Evolutionary conservation across 2,329 filamentous ascomycete species (phyloP), one percentile per base, ranked within the genome.

Genomic region (Didymella exigua): DNA sequence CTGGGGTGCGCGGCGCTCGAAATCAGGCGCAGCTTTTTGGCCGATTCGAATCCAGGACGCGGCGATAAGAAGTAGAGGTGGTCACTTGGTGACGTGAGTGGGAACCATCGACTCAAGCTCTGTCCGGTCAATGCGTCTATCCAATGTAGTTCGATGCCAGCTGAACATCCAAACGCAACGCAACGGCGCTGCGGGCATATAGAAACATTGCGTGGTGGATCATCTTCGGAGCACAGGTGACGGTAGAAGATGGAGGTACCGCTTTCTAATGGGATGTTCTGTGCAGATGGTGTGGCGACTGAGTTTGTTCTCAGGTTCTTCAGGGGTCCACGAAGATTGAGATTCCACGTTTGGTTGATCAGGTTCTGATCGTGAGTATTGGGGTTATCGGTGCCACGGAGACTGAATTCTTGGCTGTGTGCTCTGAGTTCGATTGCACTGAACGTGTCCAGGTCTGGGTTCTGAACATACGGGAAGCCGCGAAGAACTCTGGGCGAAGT

Each of bases 111-210:
- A 59, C 78, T 81, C 33, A 84, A 65, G 55, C 82, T 79, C 56
- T 81, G 78, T 68, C 77, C 75, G 3, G 76, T 81, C 33, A 77
- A 63, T 26, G 78, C 77, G 55, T 83, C 79, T 11, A 82, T 70
- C 80, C 84, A 89, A 66, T 87, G 85, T 33, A 89, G 74, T 65
- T 89, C 86, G 47, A 89, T 83, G 1, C 86, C 84, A 7, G 81
- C 78, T 11, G 81, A 80, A 59, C 84, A 87, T 13, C 86, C 86
- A 74, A 88, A 89, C 8, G 85, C 86, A 29, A 88, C 83, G 61
- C 85, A 88, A 45, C 81, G 80, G 40, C 84, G 79, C 53, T 86
- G 83, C n/a, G 86, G 86, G 61, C 84, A 88, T 29, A 89, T 82
- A 0, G 86, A 83, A 9, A 89, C 81, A 33, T 84, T 87, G n/a